These are phyloP conservation scores for Fusarium clavum DNA, from an alignment of 2,329 filamentous ascomycete species.

Conservation along the genomic window DNA sequence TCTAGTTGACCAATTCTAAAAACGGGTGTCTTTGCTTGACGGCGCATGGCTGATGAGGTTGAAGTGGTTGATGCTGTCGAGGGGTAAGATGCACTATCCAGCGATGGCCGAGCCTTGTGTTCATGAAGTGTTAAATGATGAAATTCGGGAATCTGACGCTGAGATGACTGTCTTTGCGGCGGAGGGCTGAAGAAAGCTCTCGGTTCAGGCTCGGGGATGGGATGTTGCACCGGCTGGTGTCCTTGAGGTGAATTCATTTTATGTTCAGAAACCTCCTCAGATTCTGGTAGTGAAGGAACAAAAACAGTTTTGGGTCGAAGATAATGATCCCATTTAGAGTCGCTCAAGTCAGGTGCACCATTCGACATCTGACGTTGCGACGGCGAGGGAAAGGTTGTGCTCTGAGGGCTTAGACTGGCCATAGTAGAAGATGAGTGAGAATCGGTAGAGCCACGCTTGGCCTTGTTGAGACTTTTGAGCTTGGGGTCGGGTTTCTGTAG, in stretches of 20 bases:
- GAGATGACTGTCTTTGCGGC: conserved; percentile 30
- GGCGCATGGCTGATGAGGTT: conserved; percentile 52
- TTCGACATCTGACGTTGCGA: conserved; percentile 36
- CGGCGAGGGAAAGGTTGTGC: conserved; percentile 21
- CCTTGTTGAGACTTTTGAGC: conserved; percentile 42
- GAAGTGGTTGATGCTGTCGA: conserved; percentile 53
- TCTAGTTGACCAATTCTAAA: conserved; percentile 63
- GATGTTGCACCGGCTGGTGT: not conserved
- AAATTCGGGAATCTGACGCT: conserved; percentile 44
- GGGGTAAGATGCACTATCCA: conserved; percentile 43
- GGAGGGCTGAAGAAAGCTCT: conserved; percentile 25
- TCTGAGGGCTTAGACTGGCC: conserved; percentile 38
- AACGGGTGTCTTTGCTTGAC: conserved; percentile 65
- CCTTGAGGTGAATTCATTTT: conserved; percentile 9
- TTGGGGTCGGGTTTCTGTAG: conserved; percentile 49
- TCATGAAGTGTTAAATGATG: conserved; percentile 43
- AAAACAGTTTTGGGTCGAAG: conserved; percentile 42
- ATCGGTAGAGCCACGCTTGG: conserved; percentile 46
- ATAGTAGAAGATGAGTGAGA: conserved; percentile 30
- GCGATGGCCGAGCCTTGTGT: conserved; percentile 35
- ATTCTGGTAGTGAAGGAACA: conserved; percentile 32
- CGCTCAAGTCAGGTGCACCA: conserved; percentile 45
- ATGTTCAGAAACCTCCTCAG: conserved; percentile 24
- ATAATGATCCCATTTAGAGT: conserved; percentile 48
- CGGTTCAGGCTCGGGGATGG: conserved; percentile 19